Evolutionary conservation across 2,329 filamentous ascomycete species (phyloP), one percentile per base, ranked within the genome.

Genomic region (Sporothrix brasiliensis): DNA sequence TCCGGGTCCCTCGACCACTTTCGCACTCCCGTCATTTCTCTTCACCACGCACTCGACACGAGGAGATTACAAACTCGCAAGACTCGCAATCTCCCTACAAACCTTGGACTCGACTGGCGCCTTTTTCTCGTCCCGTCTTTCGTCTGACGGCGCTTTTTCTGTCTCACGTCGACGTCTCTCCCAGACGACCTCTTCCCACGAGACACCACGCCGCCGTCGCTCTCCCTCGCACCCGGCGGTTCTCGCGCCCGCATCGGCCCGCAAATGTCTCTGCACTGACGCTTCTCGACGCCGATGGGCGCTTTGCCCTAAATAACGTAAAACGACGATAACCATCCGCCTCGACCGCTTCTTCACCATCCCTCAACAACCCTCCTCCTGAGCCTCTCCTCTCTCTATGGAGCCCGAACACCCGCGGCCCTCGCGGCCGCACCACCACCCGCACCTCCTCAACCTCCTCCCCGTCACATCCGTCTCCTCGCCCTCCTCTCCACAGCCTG

Each of bases 401-500:
- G 74, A 80, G 74, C 73, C 76, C 70, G 76, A 78, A 61, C 75
- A 74, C 34, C 66, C 74, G 9, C 71, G 71, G 58, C 76, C 76
- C 70, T 71, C 73, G 68, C 76, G 74, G 50, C 74, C 74, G 67
- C 76, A 74, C 52, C 74, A 77, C 72, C 76, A 79, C 69, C 79
- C 78, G 69, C 79, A 77, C 50, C 77, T 78, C 61, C 78, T 79
- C 73, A 76, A 73, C 73, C 78, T 79, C 73, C 77, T 79, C 68
- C 78, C 79, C 73, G 54, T 65, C 54, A 21, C 69, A 30, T 52
- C 69, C 30, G 66, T 61, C 58, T 72, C 72, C 19, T 70, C 71
- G 2, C 76, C 78, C 53, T 74, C 76, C 50, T 76, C 78, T 81
- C 73, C 81, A 84, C 72, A 86, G 84, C 52, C 82, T 21, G 49